Conservation (phyloP, 129 eudicot species). For the Chrysanthemum seticuspe region DNA sequence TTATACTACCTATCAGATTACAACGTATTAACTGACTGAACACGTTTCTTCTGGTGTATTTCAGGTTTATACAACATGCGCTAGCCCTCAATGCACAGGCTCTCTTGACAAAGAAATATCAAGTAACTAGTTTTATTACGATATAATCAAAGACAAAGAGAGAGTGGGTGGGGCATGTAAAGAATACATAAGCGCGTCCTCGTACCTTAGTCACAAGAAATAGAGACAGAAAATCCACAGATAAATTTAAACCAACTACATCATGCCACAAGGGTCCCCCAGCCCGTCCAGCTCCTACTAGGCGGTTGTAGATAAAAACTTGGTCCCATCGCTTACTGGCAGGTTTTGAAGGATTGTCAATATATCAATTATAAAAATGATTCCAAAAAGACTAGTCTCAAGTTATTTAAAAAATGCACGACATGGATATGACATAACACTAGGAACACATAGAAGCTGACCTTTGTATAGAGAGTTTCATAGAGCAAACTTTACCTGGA, state of each 20-base stretch:
- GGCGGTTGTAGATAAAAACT: not conserved
- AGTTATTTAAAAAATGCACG: not conserved
- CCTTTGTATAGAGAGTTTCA: too few species aligned
- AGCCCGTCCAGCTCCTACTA: not conserved
- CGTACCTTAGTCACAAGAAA: slow-evolving; percentile 25
- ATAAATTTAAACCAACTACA: slow-evolving; percentile 14
- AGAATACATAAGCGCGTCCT: slow-evolving; percentile 3
- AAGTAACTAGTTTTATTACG: not conserved
- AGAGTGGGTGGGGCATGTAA: slow-evolving; percentile 2
- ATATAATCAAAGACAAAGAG: not conserved
- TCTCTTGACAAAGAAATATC: too few species aligned
- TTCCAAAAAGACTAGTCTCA: slow-evolving; percentile 15
- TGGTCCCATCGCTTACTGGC: slow-evolving; percentile 13
- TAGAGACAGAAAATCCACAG: slow-evolving; percentile 21
- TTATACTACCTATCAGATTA: too few species aligned
- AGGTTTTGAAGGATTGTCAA: slow-evolving; percentile 16
- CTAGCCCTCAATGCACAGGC: too few species aligned
- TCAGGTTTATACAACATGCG: too few species aligned
- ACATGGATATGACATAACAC: slow-evolving; percentile 16
- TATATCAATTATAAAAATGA: slow-evolving; percentile 7
- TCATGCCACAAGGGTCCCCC: slow-evolving; percentile 9
- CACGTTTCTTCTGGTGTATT: too few species aligned
- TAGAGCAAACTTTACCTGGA: too few species aligned
- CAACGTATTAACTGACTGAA: too few species aligned
- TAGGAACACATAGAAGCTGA: not conserved